Evolutionary conservation across 257 asterid genomes (phyloP).

Genomic region (Voacanga thouarsii): DNA sequence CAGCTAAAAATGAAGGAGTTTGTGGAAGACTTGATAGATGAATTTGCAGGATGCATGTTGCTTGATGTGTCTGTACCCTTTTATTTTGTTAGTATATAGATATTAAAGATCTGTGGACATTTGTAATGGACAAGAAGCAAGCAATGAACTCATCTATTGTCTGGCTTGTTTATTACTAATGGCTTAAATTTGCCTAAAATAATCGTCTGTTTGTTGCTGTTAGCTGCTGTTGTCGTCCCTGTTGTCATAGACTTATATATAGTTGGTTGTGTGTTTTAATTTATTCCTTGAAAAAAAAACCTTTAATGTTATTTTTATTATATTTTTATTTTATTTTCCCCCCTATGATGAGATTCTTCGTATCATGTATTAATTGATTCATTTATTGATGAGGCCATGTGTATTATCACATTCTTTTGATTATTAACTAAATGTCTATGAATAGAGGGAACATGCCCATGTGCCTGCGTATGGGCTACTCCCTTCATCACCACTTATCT

Average conservation of each 20-base stretch:
- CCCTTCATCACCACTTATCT: not conserved
- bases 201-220: constrained; percentile 1
- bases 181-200: constrained; percentile 14
- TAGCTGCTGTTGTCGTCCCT: constrained; percentile 17
- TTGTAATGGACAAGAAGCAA: constrained; percentile 54
- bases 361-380: constrained; percentile 32
- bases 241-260: constrained; percentile 32
- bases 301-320: not conserved
- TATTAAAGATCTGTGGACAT: constrained; percentile 30
- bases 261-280: constrained; percentile 23
- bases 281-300: constrained; percentile 1
- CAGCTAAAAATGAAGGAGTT: not conserved
- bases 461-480: constrained; percentile 52
- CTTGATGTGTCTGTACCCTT: constrained; percentile 36
- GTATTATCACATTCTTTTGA: constrained; percentile 29
- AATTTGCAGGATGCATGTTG: constrained; percentile 11
- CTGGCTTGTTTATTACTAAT: constrained; percentile 41
- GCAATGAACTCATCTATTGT: constrained; percentile 43
- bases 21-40: constrained; percentile 3
- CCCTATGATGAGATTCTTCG: constrained; percentile 37
- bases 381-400: constrained; percentile 19
- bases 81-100: constrained; percentile 19
- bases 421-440: constrained; percentile 29
- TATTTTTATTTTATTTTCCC: not conserved
- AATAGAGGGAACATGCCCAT: constrained; percentile 57